Evolutionary conservation across 441 rosid genomes (phyloP), one percentile per base, ranked within the genome.

Genomic region (Manihot esculenta): DNA sequence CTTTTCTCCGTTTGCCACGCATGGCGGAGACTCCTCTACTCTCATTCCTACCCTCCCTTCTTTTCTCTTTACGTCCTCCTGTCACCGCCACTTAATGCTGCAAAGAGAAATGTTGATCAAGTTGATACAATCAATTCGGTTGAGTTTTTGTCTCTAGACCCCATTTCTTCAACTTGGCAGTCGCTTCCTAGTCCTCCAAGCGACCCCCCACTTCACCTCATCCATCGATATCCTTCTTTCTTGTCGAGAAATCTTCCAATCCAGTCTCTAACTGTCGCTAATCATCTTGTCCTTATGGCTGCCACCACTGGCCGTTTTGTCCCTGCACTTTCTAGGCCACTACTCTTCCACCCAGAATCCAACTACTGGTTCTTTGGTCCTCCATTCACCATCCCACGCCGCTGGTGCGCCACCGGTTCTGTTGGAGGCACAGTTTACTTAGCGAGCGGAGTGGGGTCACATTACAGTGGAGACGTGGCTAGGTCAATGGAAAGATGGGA

Each of bases 351-450:
- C 59, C 87, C 88, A 1, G 44, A 66, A 20, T 60, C 83, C 0
- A 74, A 69, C 3, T 4, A 20, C 0, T 88, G 91, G 93, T 74
- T 24, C 9, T 69, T 66, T 6, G 86, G 93, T 18, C 91, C 91
- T 42, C 69, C 60, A 20, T 44, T 84, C 18, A 33, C 74, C 7
- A 60, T n/a, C 7, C 89, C 89, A 0, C 81, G 91, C 38, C 80
- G 89, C 18, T 88, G 91, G 93, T 86, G 93, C 24, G 86, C 77
- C 14, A 62, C 85, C 3, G 86, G 91, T 35, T 54, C 86, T 3
- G 54, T 56, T 6, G 54, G 57, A 12, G 85, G 82, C 13, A 73
- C 54, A 0, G 73, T 88, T 50, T 88, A 85, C 63, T 27, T 84
- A 47, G 87, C 88, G 0, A 85, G 88, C 8, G 88, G 93, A 0